Conservation (phyloP, 352 stramenopile genomes). For the Phytophthora foliorum region DNA sequence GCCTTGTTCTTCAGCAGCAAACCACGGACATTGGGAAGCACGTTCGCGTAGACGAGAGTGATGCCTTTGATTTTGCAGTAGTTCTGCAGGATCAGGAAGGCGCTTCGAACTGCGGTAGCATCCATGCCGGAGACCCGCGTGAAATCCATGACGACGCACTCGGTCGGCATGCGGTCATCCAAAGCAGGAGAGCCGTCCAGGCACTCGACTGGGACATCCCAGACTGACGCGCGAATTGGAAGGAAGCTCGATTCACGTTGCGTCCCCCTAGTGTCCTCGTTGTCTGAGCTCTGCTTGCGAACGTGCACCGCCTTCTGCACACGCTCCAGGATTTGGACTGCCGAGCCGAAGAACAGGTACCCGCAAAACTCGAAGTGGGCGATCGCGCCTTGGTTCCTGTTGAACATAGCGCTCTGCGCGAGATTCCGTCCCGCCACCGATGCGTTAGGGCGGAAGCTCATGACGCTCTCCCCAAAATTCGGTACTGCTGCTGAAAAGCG, state of each 20-base stretch:
- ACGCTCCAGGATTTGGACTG: slow-evolving; percentile 74
- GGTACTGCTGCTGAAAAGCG: slow-evolving; percentile 62
- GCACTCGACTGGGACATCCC: slow-evolving; percentile 65
- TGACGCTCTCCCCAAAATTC: slow-evolving; percentile 29
- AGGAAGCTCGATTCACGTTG: slow-evolving; percentile 44
- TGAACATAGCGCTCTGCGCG: slow-evolving; percentile 60
- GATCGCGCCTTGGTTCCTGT: slow-evolving; percentile 63
- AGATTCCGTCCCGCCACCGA: slow-evolving; percentile 47
- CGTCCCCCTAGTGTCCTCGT: slow-evolving; percentile 23
- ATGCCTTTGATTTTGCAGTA: slow-evolving; percentile 73
- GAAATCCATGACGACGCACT: slow-evolving; percentile 89
- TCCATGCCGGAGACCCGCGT: slow-evolving; percentile 87
- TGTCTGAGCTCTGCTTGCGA: slow-evolving; percentile 30
- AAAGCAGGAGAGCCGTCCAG: slow-evolving; percentile 59
- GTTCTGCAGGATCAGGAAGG: slow-evolving; percentile 83
- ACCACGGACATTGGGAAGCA: slow-evolving; percentile 57
- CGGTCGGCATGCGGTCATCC: slow-evolving; percentile 54
- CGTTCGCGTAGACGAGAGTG: slow-evolving; percentile 66
- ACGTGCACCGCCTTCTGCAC: slow-evolving; percentile 76
- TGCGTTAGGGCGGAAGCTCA: slow-evolving; percentile 24
- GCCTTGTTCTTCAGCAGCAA: slow-evolving; percentile 78
- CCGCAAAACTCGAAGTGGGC: slow-evolving; percentile 81
- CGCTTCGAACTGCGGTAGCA: slow-evolving; percentile 73
- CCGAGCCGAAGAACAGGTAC: slow-evolving; percentile 85
- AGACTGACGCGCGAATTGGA: slow-evolving; percentile 43